Evolutionary conservation across 164 flowering plant species (phyloP).

Genomic region (Taxillus chinensis): DNA sequence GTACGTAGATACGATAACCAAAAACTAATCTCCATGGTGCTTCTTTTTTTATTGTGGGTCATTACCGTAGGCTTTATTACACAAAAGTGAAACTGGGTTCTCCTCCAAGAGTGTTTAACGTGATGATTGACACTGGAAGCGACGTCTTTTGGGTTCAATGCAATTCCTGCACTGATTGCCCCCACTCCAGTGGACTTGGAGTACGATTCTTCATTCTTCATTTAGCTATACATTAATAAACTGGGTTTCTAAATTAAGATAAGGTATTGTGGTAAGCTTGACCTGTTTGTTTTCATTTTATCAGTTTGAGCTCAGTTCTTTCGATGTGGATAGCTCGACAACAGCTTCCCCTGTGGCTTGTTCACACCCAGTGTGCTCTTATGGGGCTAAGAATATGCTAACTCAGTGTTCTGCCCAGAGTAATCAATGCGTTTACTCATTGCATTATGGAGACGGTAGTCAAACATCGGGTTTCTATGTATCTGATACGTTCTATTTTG

Average conservation of each 20-base stretch:
- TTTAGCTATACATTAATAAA: neutral
- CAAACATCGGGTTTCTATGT: conserved; percentile 56
- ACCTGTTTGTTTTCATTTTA: neutral
- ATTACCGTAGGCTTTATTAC: neutral
- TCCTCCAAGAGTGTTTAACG: neutral
- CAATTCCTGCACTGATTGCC: neutral
- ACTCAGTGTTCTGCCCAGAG: conserved; percentile 24
- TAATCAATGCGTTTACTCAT: conserved; percentile 47
- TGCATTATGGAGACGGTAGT: conserved; percentile 65
- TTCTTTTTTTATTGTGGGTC: no score
- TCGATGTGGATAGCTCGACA: neutral
- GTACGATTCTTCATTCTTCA: neutral
- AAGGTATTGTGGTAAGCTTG: no score
- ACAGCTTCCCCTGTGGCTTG: neutral
- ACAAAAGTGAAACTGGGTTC: neutral
- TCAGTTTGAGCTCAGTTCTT: neutral
- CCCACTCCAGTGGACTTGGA: neutral
- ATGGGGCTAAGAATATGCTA: neutral
- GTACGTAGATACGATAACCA: no score
- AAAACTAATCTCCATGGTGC: no score
- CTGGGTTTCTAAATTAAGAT: no score
- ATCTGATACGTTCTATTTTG: conserved; percentile 41
- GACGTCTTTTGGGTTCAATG: neutral
- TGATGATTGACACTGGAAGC: neutral
- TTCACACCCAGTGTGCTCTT: neutral